Conservation (phyloP, 176 grass and related monocot genomes). For the Elymus sibiricus region DNA sequence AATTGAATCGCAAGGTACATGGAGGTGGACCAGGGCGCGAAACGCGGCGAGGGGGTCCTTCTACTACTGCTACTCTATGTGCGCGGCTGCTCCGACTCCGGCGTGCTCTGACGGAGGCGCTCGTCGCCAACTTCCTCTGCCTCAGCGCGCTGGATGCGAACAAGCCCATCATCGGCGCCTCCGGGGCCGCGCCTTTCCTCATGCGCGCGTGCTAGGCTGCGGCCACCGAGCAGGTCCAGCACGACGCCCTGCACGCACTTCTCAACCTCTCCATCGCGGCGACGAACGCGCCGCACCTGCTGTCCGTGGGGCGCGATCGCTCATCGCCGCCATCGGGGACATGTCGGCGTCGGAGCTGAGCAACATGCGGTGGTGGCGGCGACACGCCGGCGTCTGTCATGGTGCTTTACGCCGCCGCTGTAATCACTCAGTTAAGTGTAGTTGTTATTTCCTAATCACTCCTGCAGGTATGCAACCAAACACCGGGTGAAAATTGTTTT, state of each 20-base stretch:
- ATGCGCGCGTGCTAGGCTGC: constrained; percentile 37
- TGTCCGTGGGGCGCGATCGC: constrained; percentile 47
- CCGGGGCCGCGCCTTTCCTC: constrained; percentile 56
- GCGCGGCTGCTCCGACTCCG: constrained; percentile 34
- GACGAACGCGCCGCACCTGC: constrained; percentile 55
- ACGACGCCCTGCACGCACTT: constrained; percentile 73
- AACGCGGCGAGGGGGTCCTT: constrained; percentile 16
- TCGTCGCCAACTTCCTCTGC: constrained; percentile 89
- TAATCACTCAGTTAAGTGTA: no score
- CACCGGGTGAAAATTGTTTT: no score
- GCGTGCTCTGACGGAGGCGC: constrained; percentile 42
- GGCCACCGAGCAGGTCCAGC: constrained; percentile 32
- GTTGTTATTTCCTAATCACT: no score
- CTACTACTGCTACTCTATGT: no score
- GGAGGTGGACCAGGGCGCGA: constrained; percentile 42
- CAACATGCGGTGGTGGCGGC: no score
- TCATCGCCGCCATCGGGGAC: constrained; percentile 50
- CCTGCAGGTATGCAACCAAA: no score
- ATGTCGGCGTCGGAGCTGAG: constrained; percentile 38
- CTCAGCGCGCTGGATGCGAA: constrained; percentile 88
- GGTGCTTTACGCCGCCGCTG: no score
- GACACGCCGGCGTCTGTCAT: no score
- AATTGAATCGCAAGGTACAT: constrained; percentile 35
- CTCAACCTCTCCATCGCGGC: constrained; percentile 79
- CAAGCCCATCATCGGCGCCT: constrained; percentile 77